phyloP scores from a whole-genome alignment of 164 flowering plant genomes.

The Vitis rotundifolia region DNA sequence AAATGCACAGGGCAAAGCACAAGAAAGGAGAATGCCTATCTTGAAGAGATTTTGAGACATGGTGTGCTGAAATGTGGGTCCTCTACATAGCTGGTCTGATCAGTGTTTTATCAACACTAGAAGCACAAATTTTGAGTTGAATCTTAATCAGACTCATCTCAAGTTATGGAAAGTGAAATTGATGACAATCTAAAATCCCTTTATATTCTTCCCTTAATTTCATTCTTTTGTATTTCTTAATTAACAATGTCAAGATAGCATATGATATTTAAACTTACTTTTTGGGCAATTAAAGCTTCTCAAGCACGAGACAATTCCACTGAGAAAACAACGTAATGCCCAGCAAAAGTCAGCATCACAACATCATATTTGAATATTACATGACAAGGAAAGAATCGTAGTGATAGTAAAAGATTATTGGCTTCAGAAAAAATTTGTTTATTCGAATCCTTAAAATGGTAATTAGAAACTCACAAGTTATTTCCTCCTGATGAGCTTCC shows the following conservation, averaged over 20 bases:
- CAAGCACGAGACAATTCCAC: conserved; percentile 38
- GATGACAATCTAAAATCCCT: too few species aligned
- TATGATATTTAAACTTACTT: conserved; percentile 30
- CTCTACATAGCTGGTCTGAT: too few species aligned
- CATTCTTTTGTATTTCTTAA: too few species aligned
- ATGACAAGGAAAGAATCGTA: neutral
- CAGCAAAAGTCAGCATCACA: conserved; percentile 10
- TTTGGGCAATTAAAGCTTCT: conserved; percentile 20
- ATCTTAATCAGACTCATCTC: neutral
- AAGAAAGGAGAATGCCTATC: too few species aligned
- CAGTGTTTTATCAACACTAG: too few species aligned
- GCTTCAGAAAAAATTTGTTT: neutral
- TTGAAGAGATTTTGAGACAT: too few species aligned
- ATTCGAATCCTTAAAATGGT: neutral
- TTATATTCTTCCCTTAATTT: too few species aligned
- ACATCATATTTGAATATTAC: neutral
- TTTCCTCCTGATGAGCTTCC: conserved; percentile 20
- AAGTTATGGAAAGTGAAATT: too few species aligned
- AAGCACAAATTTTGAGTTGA: neutral
- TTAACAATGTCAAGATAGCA: neutral
- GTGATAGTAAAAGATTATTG: too few species aligned
- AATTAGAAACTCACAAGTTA: conserved; percentile 18
- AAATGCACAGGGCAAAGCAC: too few species aligned
- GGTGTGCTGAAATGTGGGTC: too few species aligned
- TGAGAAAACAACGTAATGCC: conserved; percentile 15